Evolutionary conservation across 148 eudicot species (phyloP), one percentile per base, ranked within the genome.

Genomic region (Diospyros lotus): DNA sequence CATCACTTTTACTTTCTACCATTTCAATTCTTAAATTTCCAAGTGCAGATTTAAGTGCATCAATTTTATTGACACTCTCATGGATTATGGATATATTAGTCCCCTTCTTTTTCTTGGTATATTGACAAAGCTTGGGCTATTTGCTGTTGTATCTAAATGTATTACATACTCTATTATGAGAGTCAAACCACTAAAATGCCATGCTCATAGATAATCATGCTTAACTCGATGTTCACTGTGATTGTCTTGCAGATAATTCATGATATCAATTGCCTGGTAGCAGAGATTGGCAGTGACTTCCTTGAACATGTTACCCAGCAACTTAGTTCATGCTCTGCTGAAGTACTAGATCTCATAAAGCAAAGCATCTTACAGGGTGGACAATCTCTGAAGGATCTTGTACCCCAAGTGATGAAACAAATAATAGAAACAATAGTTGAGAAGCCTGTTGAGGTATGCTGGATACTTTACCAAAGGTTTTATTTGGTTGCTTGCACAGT

Each of bases 361-460:
- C 86, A 87, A 78, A 91, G 99, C 84, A 85, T 95, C 79, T 84
- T 90, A 82, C 94, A 83, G 64, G 92, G 94, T 78, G 93, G 82
- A 12, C 81, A 83, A 64, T 84, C 88, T 65, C 85, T 95, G 84
- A 89, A 84, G 82, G 86, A 83, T 82, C 79, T 85, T 72, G 76
- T 77, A 55, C 87, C 97, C 3, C 44, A 41, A 68, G 90, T 83
- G 69, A 83, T 83, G 63, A 84, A 82, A 66, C 76, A 94, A 38
- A 87, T 93, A 63, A 80, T 85, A 69, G 88, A 88, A 64, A 73
- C 86, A 12, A 72, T 95, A 66, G 97, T 91, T 79, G 90, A 88
- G 79, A 93, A 88, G 82, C 93, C 96, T 59, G 86, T 82, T 65
- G 94, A 90, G 97, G 98, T 90, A 81, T 78, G 82, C 73, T 75